Base-by-base conservation (phyloP, 129 eudicot species). In the Chrysanthemum lavandulifolium region DNA sequence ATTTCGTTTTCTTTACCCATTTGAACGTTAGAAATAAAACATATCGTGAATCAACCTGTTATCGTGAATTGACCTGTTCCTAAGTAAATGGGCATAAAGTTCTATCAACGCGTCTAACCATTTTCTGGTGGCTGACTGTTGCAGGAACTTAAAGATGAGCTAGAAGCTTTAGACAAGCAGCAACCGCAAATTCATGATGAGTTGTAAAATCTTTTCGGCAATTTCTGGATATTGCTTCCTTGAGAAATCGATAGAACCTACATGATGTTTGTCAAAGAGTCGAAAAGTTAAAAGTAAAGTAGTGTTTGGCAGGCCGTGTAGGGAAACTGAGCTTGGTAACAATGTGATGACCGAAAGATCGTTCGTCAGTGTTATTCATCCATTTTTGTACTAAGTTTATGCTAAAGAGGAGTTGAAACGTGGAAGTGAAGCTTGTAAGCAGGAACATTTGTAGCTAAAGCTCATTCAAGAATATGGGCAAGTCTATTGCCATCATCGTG, bases 121-220 rank as follows among this genome's bases (percentile, higher is more conserved):
- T 58, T 16, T 65, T 65, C 5, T 68, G 43, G 14, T 80, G 55
- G 55, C 52, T 45, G 8, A 49, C 52, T 10, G 43, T 69, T 52
- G 23, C 60, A 94, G 98, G 97, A 90, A 80, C 83, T 94, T 68
- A 82, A 90, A 90, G 84, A 78, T 15, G 92, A 94, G 76, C 84
- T 94, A 65, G 87, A 84, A 47, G 40, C 63, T 66, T 36, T 92
- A 81, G 82, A 83, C 84, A 82, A 80, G 61, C 84, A 83, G 51
- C 85, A 76, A 69, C 91, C 89, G 1, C 82, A 74, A 50, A 58
- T 73, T 36, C 98, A 82, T 13, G 97, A 94, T 45, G 98, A 94
- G 76, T 90, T 94, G 19, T 90, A 76, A 82, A 40, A 72, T 31
- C 51, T 8, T 52, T 55, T 64, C 27, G 54, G 57, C 54, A 47